phyloP scores from a whole-genome alignment of 2,329 filamentous ascomycete genomes.

The Aspergillus ruber region DNA sequence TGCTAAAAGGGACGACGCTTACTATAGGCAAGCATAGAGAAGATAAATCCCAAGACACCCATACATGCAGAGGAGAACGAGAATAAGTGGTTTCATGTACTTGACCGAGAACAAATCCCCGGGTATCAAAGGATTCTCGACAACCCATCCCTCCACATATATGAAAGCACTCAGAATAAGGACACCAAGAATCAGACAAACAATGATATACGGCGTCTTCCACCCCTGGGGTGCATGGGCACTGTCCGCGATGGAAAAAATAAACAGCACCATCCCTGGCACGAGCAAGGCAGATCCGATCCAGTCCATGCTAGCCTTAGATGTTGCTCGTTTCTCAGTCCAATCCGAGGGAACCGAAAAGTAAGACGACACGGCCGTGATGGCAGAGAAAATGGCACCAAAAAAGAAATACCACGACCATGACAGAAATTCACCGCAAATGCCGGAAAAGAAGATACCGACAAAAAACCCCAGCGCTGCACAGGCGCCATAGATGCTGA shows the following conservation, averaged over 20 bases:
- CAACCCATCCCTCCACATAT: slow-evolving; percentile 68
- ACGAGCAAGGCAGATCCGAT: slow-evolving; percentile 56
- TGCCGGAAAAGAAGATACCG: slow-evolving; percentile 60
- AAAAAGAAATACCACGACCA: slow-evolving; percentile 68
- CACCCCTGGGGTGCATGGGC: slow-evolving; percentile 63
- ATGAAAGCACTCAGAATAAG: slow-evolving; percentile 54
- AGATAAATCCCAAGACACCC: slow-evolving; percentile 63
- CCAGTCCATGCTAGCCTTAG: slow-evolving; percentile 61
- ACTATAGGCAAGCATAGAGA: slow-evolving; percentile 65
- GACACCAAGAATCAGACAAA: slow-evolving; percentile 58
- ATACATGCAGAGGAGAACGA: slow-evolving; percentile 60
- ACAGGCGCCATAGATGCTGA: slow-evolving; percentile 52
- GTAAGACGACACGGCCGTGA: slow-evolving; percentile 41
- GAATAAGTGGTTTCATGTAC: slow-evolving; percentile 59
- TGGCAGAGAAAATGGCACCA: slow-evolving; percentile 47
- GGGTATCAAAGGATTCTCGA: slow-evolving; percentile 62
- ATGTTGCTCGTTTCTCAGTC: slow-evolving; percentile 26
- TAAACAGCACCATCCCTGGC: slow-evolving; percentile 60
- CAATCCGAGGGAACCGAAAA: slow-evolving; percentile 44
- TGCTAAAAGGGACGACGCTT: slow-evolving; percentile 22
- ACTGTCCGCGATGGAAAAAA: slow-evolving; percentile 69
- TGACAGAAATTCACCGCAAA: slow-evolving; percentile 48
- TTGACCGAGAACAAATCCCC: slow-evolving; percentile 62
- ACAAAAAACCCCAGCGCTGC: slow-evolving; percentile 45
- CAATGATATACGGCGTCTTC: slow-evolving; percentile 65